Percentiles rank a stretch among this genome's conserved stretches.
Evolutionary conservation across 169 alveolate genomes (phyloP).

Genomic region (Babesia divergens): DNA sequence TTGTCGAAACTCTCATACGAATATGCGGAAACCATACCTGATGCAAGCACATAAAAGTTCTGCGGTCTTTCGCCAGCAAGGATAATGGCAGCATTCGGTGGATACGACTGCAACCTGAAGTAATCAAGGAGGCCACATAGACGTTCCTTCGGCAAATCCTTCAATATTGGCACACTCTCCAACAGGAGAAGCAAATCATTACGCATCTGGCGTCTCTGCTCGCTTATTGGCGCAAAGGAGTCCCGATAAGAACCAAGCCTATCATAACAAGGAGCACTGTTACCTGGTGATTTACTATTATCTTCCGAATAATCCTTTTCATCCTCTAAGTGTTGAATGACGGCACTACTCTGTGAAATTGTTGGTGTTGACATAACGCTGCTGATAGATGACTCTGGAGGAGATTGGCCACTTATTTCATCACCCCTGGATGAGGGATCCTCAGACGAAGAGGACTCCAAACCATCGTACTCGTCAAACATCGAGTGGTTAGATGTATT

Average conservation of each 20-base stretch:
- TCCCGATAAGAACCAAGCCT: background rate
- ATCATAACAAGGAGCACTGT: too few relatives aligned
- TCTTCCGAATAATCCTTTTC: too few relatives aligned
- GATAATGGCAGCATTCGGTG: constrained; percentile 68
- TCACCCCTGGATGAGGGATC: too few relatives aligned
- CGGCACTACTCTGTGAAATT: too few relatives aligned
- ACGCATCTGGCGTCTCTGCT: constrained; percentile 36
- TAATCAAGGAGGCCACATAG: constrained; percentile 11
- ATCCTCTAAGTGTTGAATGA: too few relatives aligned
- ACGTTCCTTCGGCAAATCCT: constrained; percentile 45
- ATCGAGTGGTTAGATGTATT: too few relatives aligned
- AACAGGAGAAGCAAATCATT: constrained; percentile 32
- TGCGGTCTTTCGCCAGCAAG: constrained; percentile 74
- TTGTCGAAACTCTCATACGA: constrained; percentile 62
- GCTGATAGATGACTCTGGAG: too few relatives aligned
- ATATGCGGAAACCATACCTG: constrained; percentile 75
- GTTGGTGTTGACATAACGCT: too few relatives aligned
- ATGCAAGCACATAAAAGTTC: constrained; percentile 66
- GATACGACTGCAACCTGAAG: constrained; percentile 50
- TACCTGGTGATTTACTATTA: too few relatives aligned
- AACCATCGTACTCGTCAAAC: too few relatives aligned
- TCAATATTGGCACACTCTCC: constrained; percentile 48
- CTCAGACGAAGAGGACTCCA: too few relatives aligned
- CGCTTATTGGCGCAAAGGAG: background rate
- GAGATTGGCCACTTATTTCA: too few relatives aligned